phyloP scores from a whole-genome alignment of 495 filamentous ascomycete species.

The Viridothelium virens region DNA sequence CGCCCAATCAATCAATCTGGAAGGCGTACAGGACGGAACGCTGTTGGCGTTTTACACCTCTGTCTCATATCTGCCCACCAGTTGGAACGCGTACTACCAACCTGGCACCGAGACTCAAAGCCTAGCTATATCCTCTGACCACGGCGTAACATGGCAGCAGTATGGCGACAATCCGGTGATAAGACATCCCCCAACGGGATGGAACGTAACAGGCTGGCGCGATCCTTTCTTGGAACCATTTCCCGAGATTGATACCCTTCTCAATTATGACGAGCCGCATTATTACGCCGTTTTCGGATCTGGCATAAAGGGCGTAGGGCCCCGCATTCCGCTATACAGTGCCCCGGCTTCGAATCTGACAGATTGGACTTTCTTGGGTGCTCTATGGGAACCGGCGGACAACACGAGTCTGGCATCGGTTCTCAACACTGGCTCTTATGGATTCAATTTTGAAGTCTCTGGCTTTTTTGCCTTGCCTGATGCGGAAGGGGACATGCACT shows the following conservation, averaged over 20 bases:
- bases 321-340: conserved; percentile 47
- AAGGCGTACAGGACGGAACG: conserved; percentile 38
- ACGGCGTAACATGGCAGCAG: conserved; percentile 45
- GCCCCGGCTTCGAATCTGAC: conserved; percentile 42
- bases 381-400: conserved; percentile 39
- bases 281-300: conserved; percentile 48
- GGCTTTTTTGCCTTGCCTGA: conserved; percentile 43
- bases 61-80: conserved; percentile 45
- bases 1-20: conserved; percentile 38
- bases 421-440: conserved; percentile 43
- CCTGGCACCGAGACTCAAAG: conserved; percentile 45
- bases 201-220: conserved; percentile 48
- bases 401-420: conserved; percentile 35
- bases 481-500: conserved; percentile 36
- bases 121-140: conserved; percentile 43
- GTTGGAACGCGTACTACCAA: conserved; percentile 42
- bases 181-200: conserved; percentile 35
- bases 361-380: conserved; percentile 47
- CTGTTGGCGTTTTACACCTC: conserved; percentile 47
- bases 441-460: conserved; percentile 52
- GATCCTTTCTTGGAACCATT: conserved; percentile 47
- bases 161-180: conserved; percentile 46
- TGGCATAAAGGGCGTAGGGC: conserved; percentile 43
- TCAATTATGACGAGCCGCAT: conserved; percentile 30
- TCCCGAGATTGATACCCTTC: conserved; percentile 37